Evolutionary conservation across 2,329 filamentous ascomycete genomes (phyloP), one percentile per base, ranked within the genome.

Genomic region (Coniella lustricola): DNA sequence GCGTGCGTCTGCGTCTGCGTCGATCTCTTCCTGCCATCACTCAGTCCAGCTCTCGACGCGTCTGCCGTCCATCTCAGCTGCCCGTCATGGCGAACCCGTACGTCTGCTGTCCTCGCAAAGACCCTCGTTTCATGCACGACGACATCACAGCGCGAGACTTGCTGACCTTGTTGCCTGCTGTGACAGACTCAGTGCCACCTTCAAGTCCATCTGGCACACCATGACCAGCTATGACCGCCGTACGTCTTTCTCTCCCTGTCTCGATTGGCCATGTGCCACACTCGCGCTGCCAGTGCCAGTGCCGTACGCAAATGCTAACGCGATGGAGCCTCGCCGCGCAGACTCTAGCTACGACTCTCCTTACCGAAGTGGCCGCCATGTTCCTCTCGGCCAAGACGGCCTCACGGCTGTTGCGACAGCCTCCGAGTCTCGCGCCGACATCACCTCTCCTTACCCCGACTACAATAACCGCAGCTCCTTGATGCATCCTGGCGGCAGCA

Each of bases 281-380:
- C n/a, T n/a, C n/a, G n/a, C n/a, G n/a, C n/a, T n/a, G n/a, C n/a
- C n/a, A n/a, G n/a, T 29, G 5, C 25, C 5, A 29, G 25, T 5
- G 25, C 25, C 5, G 25, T 10, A 10, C 25, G 5, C 25, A 29
- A 10, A 29, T n/a, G 10, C 20, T 25, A 20, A 39, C 60, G 60
- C 46, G 56, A 45, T 54, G 37, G 39, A 18, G 12, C 20, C 17
- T 7, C 12, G 34, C 61, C 77, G 82, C 77, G 82, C 72, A 95
- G 93, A 98, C 73, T 95, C 93, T 55, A 85, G 83, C 54, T 87
- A 85, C 74, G 88, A 98, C 70, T 95, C 91, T 51, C 90, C 93
- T 44, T 94, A 95, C 70, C 84, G 90, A 64, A 88, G 87, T 53
- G 90, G 90, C 55, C 83, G 86, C 64, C 91, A 96, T 69, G 87